These are phyloP conservation scores for Stemphylium vesicarium DNA, from an alignment of 2,329 filamentous ascomycete genomes.

Conservation along the genomic window DNA sequence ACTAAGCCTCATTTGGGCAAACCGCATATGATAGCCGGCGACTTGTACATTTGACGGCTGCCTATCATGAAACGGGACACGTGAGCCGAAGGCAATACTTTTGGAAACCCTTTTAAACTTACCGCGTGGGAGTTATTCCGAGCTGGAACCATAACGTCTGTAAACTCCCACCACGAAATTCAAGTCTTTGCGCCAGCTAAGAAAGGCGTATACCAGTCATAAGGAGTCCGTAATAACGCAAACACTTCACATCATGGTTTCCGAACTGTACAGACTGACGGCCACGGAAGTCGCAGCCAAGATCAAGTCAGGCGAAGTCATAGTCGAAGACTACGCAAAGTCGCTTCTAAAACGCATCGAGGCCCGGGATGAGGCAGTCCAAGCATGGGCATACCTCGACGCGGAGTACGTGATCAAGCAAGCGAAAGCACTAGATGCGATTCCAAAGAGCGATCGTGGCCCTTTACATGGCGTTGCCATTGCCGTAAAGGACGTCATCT, in stretches of 20 bases:
- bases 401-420: conserved; percentile 54
- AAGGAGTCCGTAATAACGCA: no score
- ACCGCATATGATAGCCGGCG: neutral
- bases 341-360: conserved; percentile 38
- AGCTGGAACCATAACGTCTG: no score
- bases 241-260: neutral
- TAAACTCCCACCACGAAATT: no score
- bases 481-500: conserved; percentile 66
- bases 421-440: conserved; percentile 58
- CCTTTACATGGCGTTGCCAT: conserved; percentile 64
- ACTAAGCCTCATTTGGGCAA: conserved; percentile 1
- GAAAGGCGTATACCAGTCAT: no score
- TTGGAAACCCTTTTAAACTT: neutral
- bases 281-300: conserved; percentile 31
- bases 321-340: conserved; percentile 39
- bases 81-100: conserved; percentile 2
- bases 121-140: neutral
- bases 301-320: conserved; percentile 30
- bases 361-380: conserved; percentile 29
- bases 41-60: neutral
- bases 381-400: conserved; percentile 43
- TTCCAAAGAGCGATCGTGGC: conserved; percentile 58
- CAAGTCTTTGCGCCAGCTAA: no score
- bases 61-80: neutral
- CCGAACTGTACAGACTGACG: conserved; percentile 28